Conservation (phyloP, 2,329 filamentous ascomycete genomes). For the Ramularia endophylla region DNA sequence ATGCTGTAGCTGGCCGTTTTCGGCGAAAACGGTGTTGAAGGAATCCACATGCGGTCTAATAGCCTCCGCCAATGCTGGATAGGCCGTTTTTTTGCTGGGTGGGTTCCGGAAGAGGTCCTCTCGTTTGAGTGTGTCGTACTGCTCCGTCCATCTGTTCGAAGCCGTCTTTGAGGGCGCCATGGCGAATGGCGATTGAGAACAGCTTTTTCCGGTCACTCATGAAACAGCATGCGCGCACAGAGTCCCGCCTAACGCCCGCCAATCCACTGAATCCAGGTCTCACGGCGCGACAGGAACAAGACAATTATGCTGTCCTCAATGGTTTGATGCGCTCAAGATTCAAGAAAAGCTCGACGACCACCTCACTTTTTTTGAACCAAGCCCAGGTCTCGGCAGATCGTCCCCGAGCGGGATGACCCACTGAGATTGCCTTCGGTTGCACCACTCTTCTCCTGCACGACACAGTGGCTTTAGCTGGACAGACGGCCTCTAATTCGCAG, state of each 20-base stretch:
- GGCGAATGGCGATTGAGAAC: conserved; percentile 2
- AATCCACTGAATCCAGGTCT: too few species aligned
- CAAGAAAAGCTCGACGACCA: conserved; percentile 1
- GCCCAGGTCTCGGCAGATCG: too few species aligned
- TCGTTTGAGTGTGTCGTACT: conserved; percentile 78
- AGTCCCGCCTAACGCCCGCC: too few species aligned
- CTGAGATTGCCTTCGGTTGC: too few species aligned
- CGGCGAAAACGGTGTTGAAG: conserved; percentile 83
- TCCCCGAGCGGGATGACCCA: too few species aligned
- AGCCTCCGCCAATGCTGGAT: conserved; percentile 78
- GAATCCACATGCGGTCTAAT: conserved; percentile 90
- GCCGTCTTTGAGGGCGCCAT: conserved; percentile 28
- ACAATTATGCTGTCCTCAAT: too few species aligned
- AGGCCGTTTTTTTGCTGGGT: conserved; percentile 79
- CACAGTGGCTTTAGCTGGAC: too few species aligned
- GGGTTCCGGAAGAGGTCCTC: conserved; percentile 86
- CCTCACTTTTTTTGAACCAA: conserved; percentile 5
- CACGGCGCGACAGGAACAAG: too few species aligned
- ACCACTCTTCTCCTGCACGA: conserved; percentile 2
- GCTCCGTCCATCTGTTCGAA: conserved; percentile 67
- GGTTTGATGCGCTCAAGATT: too few species aligned
- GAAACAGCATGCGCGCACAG: too few species aligned
- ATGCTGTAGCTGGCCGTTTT: conserved; percentile 66
- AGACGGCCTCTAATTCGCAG: background rate
- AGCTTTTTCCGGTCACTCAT: too few species aligned